Base-by-base conservation (phyloP, 139 green algal species). In the Coccomyxa sp. region DNA sequence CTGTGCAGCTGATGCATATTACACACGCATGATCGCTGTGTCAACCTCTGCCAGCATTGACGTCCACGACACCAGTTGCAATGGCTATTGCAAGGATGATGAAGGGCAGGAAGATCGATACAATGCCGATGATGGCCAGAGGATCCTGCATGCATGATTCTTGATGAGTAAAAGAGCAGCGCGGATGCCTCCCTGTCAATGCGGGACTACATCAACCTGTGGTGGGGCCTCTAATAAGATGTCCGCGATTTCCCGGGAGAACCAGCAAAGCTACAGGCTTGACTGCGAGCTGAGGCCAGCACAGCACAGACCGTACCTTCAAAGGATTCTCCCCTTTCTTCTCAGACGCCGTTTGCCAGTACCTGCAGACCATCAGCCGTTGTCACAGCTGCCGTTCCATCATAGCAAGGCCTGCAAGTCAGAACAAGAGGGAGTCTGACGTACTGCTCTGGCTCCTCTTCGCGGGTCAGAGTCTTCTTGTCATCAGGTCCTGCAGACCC, bases 381-480 rank as follows among this genome's bases (percentile, higher is more conserved):
- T 51, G 38, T 51, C 38, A 11, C 7, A 51, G 38, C 38, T 51
- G 38, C 38, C 7, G 38, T 51, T 51, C 38, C 7, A 51, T 51
- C 38, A 51, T 51, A 51, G 38, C 38, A 51, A 51, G 38, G 3
- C 38, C 38, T 51, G 38, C 38, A 51, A 51, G 38, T 51, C 38
- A 51, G 38, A 51, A 51, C 38, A 51, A 51, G 7, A 51, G 38
- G 38, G 38, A 51, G 38, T 3, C 38, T 58, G 58, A 67, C 85
- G 78, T 81, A 91, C 87, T 91, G 84, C 38, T 91, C 88, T 38
- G 88, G 88, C 82, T 91, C 88, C 16, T 91, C 85, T 51, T 91
- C 88, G 10, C 87, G 79, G 38, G 82, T 79, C 10, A 85, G 51
- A 51, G 79, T 67, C n/a, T 84, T 84, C 17, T 84, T 78, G 31